Percentiles rank a stretch among this genome's conserved stretches.
phyloP scores from a whole-genome alignment of 306 rosid species.

The Dryas drummondii region DNA sequence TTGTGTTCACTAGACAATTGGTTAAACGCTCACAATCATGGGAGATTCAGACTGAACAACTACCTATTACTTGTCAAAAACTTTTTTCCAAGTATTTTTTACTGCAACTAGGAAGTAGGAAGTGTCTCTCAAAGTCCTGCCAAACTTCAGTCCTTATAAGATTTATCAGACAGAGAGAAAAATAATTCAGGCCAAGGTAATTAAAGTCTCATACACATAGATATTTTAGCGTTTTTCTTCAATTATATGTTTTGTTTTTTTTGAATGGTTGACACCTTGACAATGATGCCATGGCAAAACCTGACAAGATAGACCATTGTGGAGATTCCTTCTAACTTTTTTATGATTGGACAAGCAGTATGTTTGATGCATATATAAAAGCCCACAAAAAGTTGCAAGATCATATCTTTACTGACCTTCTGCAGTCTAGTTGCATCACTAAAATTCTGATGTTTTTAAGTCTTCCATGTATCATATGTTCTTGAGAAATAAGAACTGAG shows the following conservation, averaged over 20 bases:
- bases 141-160: conserved; percentile 8
- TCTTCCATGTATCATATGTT: too few species aligned
- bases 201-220: background rate
- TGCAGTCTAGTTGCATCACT: background rate
- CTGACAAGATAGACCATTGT: background rate
- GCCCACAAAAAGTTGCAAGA: background rate
- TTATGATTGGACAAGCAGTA: background rate
- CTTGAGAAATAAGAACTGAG: too few species aligned
- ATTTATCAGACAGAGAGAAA: background rate
- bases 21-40: background rate
- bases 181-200: conserved; percentile 7
- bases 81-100: background rate
- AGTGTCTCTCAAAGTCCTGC: background rate
- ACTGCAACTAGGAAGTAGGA: too few species aligned
- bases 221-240: background rate
- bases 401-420: background rate
- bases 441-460: background rate
- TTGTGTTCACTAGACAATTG: background rate
- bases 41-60: background rate
- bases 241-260: background rate
- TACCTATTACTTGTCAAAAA: background rate
- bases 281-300: conserved; percentile 9
- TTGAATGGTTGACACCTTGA: conserved; percentile 17
- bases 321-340: conserved; percentile 18
- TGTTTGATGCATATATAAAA: conserved; percentile 6